Conservation (phyloP, 495 filamentous ascomycete genomes). For the Penicillium desertorum region DNA sequence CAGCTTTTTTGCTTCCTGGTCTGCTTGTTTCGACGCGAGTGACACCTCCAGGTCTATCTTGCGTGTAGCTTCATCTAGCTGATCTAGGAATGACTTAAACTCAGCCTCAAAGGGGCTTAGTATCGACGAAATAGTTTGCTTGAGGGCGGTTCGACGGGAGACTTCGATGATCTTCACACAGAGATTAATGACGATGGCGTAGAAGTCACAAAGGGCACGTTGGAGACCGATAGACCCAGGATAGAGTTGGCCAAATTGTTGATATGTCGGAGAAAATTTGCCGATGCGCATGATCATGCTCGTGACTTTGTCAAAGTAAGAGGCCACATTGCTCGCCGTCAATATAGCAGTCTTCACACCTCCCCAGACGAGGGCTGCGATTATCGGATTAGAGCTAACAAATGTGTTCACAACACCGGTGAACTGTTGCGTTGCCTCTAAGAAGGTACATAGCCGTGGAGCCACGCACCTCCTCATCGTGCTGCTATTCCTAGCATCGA, state of each 20-base stretch:
- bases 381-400: conserved; percentile 32
- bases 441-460: conserved; percentile 29
- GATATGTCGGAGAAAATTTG: conserved; percentile 30
- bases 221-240: conserved; percentile 30
- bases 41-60: conserved; percentile 21
- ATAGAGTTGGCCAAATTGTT: conserved; percentile 35
- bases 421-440: conserved; percentile 34
- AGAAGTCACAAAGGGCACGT: conserved; percentile 33
- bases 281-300: conserved; percentile 31
- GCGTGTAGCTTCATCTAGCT: conserved; percentile 9
- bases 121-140: conserved; percentile 5
- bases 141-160: conserved; percentile 5
- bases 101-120: conserved; percentile 14
- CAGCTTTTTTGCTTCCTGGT: conserved; percentile 18
- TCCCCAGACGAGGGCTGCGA: conserved; percentile 43
- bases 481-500: conserved; percentile 28
- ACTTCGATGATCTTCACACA: conserved; percentile 33
- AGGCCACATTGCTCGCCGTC: conserved; percentile 29
- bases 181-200: conserved; percentile 33
- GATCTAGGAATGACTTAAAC: conserved; percentile 16
- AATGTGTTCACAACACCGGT: conserved; percentile 33
- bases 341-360: conserved; percentile 31
- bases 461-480: conserved; percentile 27
- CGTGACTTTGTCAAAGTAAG: conserved; percentile 39
- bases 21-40: conserved; percentile 24